Percentiles rank a stretch among this genome's conserved stretches.
Evolutionary conservation across 805 yeast genomes (phyloP).

Genomic region (Saccharomycopsis selenospora): DNA sequence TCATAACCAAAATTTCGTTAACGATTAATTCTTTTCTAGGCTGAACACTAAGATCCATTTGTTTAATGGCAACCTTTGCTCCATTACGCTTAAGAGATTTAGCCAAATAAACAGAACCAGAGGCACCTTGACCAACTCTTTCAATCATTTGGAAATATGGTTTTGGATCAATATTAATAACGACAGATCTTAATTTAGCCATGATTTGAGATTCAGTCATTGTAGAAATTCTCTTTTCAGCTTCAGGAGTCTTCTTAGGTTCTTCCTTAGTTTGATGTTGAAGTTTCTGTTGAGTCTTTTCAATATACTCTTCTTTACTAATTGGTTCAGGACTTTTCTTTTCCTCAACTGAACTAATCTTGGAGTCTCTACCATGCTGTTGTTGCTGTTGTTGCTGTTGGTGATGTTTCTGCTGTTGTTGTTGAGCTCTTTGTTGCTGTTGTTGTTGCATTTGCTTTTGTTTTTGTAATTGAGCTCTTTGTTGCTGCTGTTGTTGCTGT

Average conservation of each 20-base stretch:
- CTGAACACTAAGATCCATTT: constrained; percentile 86
- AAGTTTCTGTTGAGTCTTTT: constrained; percentile 27
- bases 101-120: constrained; percentile 91
- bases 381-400: constrained; percentile 25
- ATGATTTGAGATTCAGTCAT: constrained; percentile 85
- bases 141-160: constrained; percentile 69
- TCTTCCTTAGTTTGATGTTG: constrained; percentile 18
- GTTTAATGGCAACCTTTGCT: constrained; percentile 86
- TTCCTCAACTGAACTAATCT: neutral
- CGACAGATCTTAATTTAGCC: constrained; percentile 75
- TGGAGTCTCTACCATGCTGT: constrained; percentile 6
- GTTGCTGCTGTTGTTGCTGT: constrained; percentile 19
- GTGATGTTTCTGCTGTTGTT: constrained; percentile 21
- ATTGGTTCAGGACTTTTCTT: constrained; percentile 15
- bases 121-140: constrained; percentile 96
- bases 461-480: constrained; percentile 7
- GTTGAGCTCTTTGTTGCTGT: constrained; percentile 13
- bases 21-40: constrained; percentile 93
- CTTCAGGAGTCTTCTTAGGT: constrained; percentile 11
- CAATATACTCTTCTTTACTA: constrained; percentile 21
- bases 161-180: constrained; percentile 79
- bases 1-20: constrained; percentile 94
- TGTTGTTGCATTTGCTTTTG: constrained; percentile 14
- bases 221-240: constrained; percentile 46
- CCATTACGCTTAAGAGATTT: constrained; percentile 50